A percentile compares a stretch with the other conserved stretches of the same genome.
Evolutionary conservation across 2,329 filamentous ascomycete genomes (phyloP).

Genomic region (Talaromyces islandicus): DNA sequence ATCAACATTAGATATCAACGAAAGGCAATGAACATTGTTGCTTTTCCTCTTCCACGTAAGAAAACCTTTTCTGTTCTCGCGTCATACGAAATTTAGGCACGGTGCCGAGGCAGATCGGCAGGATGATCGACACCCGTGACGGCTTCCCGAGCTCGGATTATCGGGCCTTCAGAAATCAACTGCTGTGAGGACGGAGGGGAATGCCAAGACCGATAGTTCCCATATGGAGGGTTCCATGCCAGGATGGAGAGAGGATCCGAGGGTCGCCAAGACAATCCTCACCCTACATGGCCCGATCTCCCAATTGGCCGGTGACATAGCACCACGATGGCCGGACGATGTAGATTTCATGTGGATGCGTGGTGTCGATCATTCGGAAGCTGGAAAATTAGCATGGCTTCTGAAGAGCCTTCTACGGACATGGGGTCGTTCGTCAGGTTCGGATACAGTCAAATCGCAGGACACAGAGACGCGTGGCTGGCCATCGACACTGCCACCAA

Average conservation of each 20-base stretch:
- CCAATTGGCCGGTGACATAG: neutral
- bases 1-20: neutral
- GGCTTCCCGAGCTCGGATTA: neutral
- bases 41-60: neutral
- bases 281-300: neutral
- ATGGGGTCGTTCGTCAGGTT: neutral
- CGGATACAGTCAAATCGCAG: neutral
- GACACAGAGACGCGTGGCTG: neutral
- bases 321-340: neutral
- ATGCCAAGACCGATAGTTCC: neutral
- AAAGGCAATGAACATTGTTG: neutral
- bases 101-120: neutral
- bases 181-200: neutral
- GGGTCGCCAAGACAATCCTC: neutral
- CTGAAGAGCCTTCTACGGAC: neutral
- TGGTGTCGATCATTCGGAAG: neutral
- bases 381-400: neutral
- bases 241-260: neutral
- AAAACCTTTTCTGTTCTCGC: neutral
- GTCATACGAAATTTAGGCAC: neutral
- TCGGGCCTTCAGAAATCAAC: neutral
- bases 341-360: neutral
- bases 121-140: neutral
- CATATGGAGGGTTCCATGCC: neutral
- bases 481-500: neutral